These are phyloP conservation scores for Leccinum huronense DNA, from an alignment of 1,284 basidiomycete species.

Conservation along the genomic window DNA sequence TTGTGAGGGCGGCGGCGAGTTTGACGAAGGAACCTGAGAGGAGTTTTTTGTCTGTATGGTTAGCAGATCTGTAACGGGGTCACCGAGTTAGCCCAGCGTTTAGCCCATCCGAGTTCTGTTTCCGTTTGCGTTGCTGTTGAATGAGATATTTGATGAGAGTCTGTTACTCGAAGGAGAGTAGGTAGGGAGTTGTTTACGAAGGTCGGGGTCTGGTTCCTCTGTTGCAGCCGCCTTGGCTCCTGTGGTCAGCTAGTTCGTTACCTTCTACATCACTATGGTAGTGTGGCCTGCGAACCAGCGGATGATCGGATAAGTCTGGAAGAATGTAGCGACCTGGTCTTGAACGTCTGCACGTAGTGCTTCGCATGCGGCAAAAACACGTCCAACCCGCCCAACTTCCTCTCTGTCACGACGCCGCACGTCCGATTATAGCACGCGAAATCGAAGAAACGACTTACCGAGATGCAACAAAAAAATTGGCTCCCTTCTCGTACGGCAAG, in stretches of 20 bases:
- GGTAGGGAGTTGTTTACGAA: neutral
- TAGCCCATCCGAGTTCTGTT: neutral
- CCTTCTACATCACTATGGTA: neutral
- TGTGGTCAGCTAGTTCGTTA: neutral
- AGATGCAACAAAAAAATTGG: conserved; percentile 68
- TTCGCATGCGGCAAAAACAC: conserved; percentile 80
- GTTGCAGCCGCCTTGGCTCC: too few relatives aligned
- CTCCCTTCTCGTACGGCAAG: conserved; percentile 75
- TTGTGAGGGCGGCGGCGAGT: neutral
- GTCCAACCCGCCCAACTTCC: conserved; percentile 83
- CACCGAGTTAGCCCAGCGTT: neutral
- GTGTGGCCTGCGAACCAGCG: too few relatives aligned
- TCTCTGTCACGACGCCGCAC: conserved; percentile 46
- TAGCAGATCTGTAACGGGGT: neutral
- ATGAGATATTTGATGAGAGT: neutral
- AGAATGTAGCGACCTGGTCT: too few relatives aligned
- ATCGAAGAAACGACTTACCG: conserved; percentile 39
- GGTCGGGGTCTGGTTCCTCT: neutral
- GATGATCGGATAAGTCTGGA: too few relatives aligned
- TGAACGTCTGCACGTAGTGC: conserved; percentile 78
- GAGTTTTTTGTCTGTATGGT: neutral
- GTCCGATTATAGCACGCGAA: neutral
- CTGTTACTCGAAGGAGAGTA: too few relatives aligned
- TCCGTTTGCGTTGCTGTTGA: neutral
- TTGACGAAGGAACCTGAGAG: neutral